Conservation (phyloP, 352 stramenopile genomes). For the Pythium periplocum region DNA sequence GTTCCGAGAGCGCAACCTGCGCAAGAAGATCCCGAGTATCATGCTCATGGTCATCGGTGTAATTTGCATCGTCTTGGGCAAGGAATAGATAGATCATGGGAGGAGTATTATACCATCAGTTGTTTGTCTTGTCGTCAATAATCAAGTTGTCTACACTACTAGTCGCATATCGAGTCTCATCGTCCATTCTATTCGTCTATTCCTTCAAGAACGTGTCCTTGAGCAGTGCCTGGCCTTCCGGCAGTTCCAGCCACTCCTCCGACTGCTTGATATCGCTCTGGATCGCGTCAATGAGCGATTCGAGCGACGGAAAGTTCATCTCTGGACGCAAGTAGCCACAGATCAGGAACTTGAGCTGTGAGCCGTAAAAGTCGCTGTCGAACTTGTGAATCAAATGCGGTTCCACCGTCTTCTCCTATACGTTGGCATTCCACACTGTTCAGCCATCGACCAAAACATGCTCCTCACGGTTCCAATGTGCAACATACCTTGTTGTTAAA, state of each 20-base stretch:
- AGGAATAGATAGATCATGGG: slow-evolving; percentile 21
- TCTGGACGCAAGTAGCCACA: slow-evolving; percentile 92
- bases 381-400: slow-evolving; percentile 94
- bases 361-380: slow-evolving; percentile 93
- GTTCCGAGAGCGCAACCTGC: slow-evolving; percentile 64
- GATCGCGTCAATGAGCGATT: slow-evolving; percentile 91
- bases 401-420: slow-evolving; percentile 94
- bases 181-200: not conserved
- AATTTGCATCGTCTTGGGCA: slow-evolving; percentile 72
- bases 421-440: no score
- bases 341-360: slow-evolving; percentile 92
- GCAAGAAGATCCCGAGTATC: slow-evolving; percentile 83
- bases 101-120: slow-evolving; percentile 1
- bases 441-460: no score
- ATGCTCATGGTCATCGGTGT: slow-evolving; percentile 75
- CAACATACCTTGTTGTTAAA: slow-evolving; percentile 88
- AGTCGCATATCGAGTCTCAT: slow-evolving; percentile 1
- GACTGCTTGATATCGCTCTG: slow-evolving; percentile 77
- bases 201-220: slow-evolving; percentile 19
- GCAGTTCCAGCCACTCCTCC: slow-evolving; percentile 54
- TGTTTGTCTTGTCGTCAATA: slow-evolving; percentile 3
- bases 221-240: slow-evolving; percentile 46
- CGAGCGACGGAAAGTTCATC: slow-evolving; percentile 92
- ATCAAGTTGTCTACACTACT: slow-evolving; percentile 1
- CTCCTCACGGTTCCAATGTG: no score